Evolutionary conservation across 768 basidiomycete species (phyloP).

Genomic region (Podaxis mareebaensis): DNA sequence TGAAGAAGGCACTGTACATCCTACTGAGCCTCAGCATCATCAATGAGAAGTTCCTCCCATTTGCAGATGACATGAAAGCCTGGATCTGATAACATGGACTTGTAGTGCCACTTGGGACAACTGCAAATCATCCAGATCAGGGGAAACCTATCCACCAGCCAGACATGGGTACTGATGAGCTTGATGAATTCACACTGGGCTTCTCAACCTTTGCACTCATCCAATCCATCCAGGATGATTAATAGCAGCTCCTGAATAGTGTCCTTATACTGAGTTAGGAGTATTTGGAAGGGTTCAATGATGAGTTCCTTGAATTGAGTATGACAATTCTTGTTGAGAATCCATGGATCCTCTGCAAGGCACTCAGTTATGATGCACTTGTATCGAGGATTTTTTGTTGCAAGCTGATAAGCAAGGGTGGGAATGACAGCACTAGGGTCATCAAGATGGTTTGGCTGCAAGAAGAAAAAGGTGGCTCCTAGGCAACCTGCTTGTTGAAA

Average conservation of each 20-base stretch:
- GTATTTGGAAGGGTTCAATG: neutral
- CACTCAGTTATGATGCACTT: neutral
- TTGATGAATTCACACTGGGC: conserved; percentile 7
- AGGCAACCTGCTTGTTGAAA: neutral
- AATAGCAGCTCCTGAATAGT: neutral
- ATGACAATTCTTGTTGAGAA: neutral
- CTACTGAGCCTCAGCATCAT: neutral
- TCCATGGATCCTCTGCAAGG: neutral
- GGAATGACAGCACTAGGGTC: neutral
- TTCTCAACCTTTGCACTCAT: neutral
- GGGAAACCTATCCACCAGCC: neutral
- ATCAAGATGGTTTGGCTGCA: neutral
- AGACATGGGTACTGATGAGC: conserved; percentile 1
- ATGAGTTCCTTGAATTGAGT: neutral
- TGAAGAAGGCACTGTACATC: neutral
- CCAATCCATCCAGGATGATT: neutral
- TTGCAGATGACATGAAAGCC: neutral
- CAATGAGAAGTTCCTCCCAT: neutral
- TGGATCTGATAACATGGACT: neutral
- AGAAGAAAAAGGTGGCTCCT: neutral
- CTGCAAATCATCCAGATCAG: neutral
- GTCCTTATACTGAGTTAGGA: neutral
- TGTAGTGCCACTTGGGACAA: conserved; percentile 4
- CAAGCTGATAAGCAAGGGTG: neutral
- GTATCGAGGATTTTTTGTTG: neutral